Conservation (phyloP, 805 yeast genomes). For the Monosporozyma servazzii region DNA sequence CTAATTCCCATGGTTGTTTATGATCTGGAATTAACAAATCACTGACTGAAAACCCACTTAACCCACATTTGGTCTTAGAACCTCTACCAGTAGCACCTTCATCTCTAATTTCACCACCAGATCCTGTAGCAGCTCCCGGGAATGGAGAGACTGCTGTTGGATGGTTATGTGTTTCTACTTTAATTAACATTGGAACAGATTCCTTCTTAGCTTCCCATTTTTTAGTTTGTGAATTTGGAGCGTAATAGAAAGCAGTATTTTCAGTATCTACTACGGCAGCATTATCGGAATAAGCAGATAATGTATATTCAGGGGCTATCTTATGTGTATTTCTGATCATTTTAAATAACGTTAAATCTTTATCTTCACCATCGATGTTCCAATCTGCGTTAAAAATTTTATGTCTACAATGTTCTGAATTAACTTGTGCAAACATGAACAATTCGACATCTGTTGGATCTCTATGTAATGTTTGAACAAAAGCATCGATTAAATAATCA, state of each 20-base stretch:
- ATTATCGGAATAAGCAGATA: constrained; percentile 93
- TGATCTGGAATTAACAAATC: constrained; percentile 80
- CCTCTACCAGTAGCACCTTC: constrained; percentile 99
- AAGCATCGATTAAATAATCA: constrained; percentile 75
- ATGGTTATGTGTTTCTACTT: constrained; percentile 98
- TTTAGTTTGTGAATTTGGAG: constrained; percentile 67
- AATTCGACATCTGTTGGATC: constrained; percentile 97
- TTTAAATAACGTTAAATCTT: constrained; percentile 70
- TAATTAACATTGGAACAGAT: constrained; percentile 77
- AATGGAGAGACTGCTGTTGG: constrained; percentile 99
- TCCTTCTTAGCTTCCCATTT: constrained; percentile 71
- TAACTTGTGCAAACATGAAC: constrained; percentile 98
- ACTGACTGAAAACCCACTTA: constrained; percentile 85
- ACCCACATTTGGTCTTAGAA: constrained; percentile 92
- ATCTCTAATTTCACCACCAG: constrained; percentile 99
- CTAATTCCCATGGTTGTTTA: constrained; percentile 91
- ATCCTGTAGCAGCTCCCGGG: constrained; percentile 99
- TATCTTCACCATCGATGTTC: constrained; percentile 79
- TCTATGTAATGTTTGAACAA: constrained; percentile 64
- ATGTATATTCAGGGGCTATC: constrained; percentile 67
- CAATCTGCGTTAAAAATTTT: constrained; percentile 97
- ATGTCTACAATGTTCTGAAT: constrained; percentile 98
- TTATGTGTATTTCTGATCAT: constrained; percentile 94
- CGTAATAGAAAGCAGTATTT: constrained; percentile 60
- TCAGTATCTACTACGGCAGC: constrained; percentile 72